Base-by-base conservation (phyloP, 148 eudicot genomes). In the Camellia granthamiana region DNA sequence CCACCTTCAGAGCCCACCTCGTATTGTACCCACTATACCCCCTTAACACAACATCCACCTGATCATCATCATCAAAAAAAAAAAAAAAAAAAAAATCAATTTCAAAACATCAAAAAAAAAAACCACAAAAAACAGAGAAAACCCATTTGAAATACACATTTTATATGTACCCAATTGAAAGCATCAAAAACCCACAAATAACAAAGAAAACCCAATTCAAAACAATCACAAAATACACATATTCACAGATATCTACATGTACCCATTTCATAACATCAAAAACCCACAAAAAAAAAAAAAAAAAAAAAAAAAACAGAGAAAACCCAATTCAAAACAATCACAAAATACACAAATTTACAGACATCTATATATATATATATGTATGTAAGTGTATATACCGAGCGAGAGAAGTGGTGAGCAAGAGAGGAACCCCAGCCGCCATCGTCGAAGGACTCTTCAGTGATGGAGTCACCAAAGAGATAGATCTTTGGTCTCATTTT, bases 11-110 rank as follows among this genome's bases (percentile, higher is more conserved):
- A 5, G 94, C 97, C 97, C 97, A 95, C 63, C 97, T 86, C 3
- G 98, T 92, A 74, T 92, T 95, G 84, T 95, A 95, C 79, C 98
- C 98, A 81, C 97, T 90, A 79, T 91, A 93, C 38, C 98, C 98
- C 81, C 98, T 87, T 62, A 90, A 67, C 84, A 92, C 84, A 79
- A 95, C 86, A 88, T 95, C 98, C 42, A 81, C 89, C 97, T 95
- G 76, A 66, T 77, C 54, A 62, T 38, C 6, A 73, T 23, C 58
- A 44, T 5, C 7, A 71, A 13, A 5, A 8, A 38, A 23, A 0
- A 11, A 38, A 11, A 38, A 11, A 21, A 0, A 11, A 52, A 16
- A 42, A 18, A 71, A 46, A 1, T 8, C 5, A 70, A 6, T 4
- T 30, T 30, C 38, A 30, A 30, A 30, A 30, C 38, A 30, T 30